Evolutionary conservation across 805 yeast genomes (phyloP).

Genomic region (Candida boleticola): DNA sequence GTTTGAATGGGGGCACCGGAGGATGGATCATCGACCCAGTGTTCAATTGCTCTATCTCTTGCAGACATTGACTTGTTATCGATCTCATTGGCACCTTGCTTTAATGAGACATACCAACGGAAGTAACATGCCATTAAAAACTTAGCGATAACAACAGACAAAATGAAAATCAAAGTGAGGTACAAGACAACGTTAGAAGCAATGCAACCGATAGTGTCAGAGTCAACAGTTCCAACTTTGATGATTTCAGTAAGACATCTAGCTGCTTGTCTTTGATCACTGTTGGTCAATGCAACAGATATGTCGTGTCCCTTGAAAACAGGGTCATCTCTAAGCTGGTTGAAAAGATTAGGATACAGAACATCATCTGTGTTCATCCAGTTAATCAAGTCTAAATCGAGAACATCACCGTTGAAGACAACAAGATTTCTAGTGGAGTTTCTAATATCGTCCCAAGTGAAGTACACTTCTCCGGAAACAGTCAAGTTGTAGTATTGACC

Average conservation of each 20-base stretch:
- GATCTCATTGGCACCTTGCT: conserved; percentile 74
- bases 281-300: conserved; percentile 64
- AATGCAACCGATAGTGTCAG: conserved; percentile 89
- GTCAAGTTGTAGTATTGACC: conserved; percentile 58
- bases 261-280: conserved; percentile 68
- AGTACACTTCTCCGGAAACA: conserved; percentile 73
- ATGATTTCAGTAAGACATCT: conserved; percentile 81
- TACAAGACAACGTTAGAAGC: conserved; percentile 83
- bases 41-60: conserved; percentile 69
- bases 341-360: conserved; percentile 70
- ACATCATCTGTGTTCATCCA: conserved; percentile 74
- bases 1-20: conserved; percentile 44
- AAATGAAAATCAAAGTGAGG: conserved; percentile 78
- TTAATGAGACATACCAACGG: conserved; percentile 71
- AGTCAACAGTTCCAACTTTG: conserved; percentile 86
- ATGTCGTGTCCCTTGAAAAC: conserved; percentile 76
- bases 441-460: conserved; percentile 84
- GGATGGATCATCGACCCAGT: conserved; percentile 71
- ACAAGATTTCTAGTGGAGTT: conserved; percentile 72
- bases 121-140: conserved; percentile 86
- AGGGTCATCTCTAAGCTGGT: conserved; percentile 53
- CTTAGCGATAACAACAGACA: conserved; percentile 74
- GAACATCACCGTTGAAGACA: conserved; percentile 85
- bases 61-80: conserved; percentile 59
- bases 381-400: conserved; percentile 72